A percentile compares a stretch with the other conserved stretches of the same genome.
These are phyloP conservation scores for Cyberlindnera mrakii DNA, from an alignment of 805 yeast genomes.

Conservation along the genomic window DNA sequence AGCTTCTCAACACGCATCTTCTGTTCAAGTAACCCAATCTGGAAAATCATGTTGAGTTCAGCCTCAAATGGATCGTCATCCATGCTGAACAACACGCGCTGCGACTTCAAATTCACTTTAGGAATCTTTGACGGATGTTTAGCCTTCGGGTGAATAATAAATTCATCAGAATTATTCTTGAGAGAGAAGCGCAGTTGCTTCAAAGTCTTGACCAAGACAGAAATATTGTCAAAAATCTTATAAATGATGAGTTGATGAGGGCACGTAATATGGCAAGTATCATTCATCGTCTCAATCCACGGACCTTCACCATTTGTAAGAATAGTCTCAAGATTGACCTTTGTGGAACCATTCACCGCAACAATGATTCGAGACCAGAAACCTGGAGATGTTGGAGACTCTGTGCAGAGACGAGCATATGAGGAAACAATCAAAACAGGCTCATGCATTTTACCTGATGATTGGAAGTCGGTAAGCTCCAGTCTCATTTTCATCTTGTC, in stretches of 20 bases:
- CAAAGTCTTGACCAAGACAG: slow-evolving; percentile 60
- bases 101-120: slow-evolving; percentile 46
- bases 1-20: slow-evolving; percentile 48
- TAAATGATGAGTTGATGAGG: slow-evolving; percentile 76
- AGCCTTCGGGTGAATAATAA: slow-evolving; percentile 33
- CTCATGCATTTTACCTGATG: slow-evolving; percentile 16
- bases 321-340: slow-evolving; percentile 26
- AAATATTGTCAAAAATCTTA: slow-evolving; percentile 71
- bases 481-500: slow-evolving; percentile 43
- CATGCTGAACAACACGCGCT: slow-evolving; percentile 53
- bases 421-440: slow-evolving; percentile 24
- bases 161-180: slow-evolving; percentile 31
- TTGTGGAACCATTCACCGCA: slow-evolving; percentile 29
- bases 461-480: slow-evolving; percentile 31
- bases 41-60: slow-evolving; percentile 57
- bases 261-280: slow-evolving; percentile 44
- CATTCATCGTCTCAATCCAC: slow-evolving; percentile 35
- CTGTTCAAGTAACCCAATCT: slow-evolving; percentile 65
- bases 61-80: slow-evolving; percentile 91
- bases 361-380: slow-evolving; percentile 46
- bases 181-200: slow-evolving; percentile 54
- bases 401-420: slow-evolving; percentile 40
- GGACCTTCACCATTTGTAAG: slow-evolving; percentile 18
- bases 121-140: slow-evolving; percentile 47
- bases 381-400: slow-evolving; percentile 42